Percentiles rank a stretch among this genome's conserved stretches.
phyloP scores from a whole-genome alignment of 371 early-diverging fungal species.

The Mortierella sp. region DNA sequence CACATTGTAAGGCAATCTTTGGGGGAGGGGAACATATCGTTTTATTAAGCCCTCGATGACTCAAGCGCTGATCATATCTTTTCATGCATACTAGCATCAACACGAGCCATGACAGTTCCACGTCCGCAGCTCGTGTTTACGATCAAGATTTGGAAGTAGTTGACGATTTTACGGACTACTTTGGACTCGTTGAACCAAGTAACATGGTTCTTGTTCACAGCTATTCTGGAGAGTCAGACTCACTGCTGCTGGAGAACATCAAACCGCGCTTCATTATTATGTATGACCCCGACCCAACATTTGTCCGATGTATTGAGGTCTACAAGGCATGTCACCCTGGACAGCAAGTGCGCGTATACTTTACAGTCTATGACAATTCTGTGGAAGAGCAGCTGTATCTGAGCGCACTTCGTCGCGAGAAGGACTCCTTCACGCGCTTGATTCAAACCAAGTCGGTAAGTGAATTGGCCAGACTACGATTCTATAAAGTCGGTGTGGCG shows the following conservation, averaged over 20 bases:
- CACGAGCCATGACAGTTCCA: conserved; percentile 18
- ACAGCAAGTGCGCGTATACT: conserved; percentile 82
- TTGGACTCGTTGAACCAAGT: conserved; percentile 54
- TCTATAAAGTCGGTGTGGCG: background rate
- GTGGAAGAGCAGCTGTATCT: conserved; percentile 97
- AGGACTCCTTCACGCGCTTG: conserved; percentile 93
- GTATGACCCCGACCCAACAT: conserved; percentile 91
- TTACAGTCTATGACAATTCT: conserved; percentile 94
- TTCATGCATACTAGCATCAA: conserved; percentile 25
- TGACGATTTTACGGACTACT: conserved; percentile 56
- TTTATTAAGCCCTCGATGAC: background rate
- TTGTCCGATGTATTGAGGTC: conserved; percentile 91
- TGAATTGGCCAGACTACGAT: background rate
- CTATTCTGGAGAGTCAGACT: conserved; percentile 69
- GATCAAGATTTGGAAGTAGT: conserved; percentile 52
- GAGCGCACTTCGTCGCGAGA: conserved; percentile 88
- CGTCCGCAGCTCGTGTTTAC: conserved; percentile 16
- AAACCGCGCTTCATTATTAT: conserved; percentile 88
- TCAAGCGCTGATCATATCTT: background rate
- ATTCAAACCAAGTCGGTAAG: conserved; percentile 91
- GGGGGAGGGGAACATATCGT: background rate
- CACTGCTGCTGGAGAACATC: conserved; percentile 73
- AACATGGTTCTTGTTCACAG: conserved; percentile 73
- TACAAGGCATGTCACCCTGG: conserved; percentile 78
- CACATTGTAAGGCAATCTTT: conserved; percentile 52